Evolutionary conservation across 192 early-diverging fungal genomes (phyloP), one percentile per base, ranked within the genome.

Genomic region (Entomortierella lignicola): DNA sequence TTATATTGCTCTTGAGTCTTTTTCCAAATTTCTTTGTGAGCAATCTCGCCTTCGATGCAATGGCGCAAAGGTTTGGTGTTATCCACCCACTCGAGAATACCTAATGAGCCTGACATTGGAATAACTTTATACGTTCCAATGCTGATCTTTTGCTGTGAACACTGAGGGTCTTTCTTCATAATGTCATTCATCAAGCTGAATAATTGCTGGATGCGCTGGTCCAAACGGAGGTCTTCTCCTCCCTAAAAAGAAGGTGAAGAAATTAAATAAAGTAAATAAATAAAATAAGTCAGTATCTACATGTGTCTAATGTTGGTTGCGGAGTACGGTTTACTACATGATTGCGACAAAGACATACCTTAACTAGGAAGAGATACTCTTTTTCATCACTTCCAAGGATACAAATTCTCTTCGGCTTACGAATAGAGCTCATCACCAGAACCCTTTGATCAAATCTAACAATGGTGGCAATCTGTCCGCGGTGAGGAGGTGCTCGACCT

Each of bases 181-280:
- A 93, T 74, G 17, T 81, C 83, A 60, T 94, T 94, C 93, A 94
- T 94, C n/a, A 94, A 72, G 42, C 82, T 70, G 53, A 94, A 94
- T 44, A 94, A 71, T 55, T 94, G 93, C 55, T 94, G 83, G 30
- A 94, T 87, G 61, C 93, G 82, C 59, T 94, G 93, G 72, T 94
- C 93, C 1, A 94, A 69, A 25, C 93, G 80, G 30, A 94, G 74
- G 74, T 94, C 93, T 64, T 94, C 93, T n/a, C 93, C 93, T 29
- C 92, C 93, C 90, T 92, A 60, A 2, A 34, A 23, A 15, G 47
- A 69, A 13, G 0, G 60, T 50, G 59, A 13, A 54, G 15, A 7
- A 27, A 27, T 26, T 2, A 54, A 23, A 27, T 2, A 54, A 54
- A 54, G 47, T 10, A 50, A 50, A 2, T 3, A n/a, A 17, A 4